phyloP scores from a whole-genome alignment of 192 early-diverging fungal genomes.

The Thoreauomyces humboldtii region DNA sequence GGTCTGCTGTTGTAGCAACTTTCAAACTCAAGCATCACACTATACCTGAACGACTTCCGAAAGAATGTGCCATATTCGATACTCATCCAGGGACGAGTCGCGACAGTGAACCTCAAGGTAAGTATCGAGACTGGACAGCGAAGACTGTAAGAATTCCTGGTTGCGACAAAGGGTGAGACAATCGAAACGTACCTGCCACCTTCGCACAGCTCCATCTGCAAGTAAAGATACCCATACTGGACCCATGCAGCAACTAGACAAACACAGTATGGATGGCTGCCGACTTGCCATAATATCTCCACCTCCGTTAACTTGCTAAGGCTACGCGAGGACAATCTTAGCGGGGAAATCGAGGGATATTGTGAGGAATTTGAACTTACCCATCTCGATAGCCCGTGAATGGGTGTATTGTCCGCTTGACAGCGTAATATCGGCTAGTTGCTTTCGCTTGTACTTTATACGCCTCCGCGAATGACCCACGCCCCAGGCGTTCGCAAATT shows the following conservation, averaged over 20 bases:
- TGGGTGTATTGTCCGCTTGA: constrained; percentile 74
- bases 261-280: constrained; percentile 59
- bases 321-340: constrained; percentile 29
- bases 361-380: constrained; percentile 23
- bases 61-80: constrained; percentile 72
- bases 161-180: not conserved
- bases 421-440: constrained; percentile 67
- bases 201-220: constrained; percentile 87
- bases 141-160: not conserved
- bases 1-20: not conserved
- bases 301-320: constrained; percentile 76
- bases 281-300: constrained; percentile 70
- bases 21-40: no score
- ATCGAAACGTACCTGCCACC: constrained; percentile 59
- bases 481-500: constrained; percentile 61
- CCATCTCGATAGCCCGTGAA: constrained; percentile 71
- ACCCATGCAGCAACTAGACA: constrained; percentile 85
- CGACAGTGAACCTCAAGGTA: constrained; percentile 32
- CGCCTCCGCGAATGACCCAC: constrained; percentile 80
- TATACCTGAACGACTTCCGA: constrained; percentile 57
- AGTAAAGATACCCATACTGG: constrained; percentile 79
- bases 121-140: constrained; percentile 23
- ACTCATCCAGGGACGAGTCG: constrained; percentile 51
- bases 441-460: constrained; percentile 67
- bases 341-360: no score